Conservation (phyloP, 441 rosid species). For the Eugenia klotzschiana region DNA sequence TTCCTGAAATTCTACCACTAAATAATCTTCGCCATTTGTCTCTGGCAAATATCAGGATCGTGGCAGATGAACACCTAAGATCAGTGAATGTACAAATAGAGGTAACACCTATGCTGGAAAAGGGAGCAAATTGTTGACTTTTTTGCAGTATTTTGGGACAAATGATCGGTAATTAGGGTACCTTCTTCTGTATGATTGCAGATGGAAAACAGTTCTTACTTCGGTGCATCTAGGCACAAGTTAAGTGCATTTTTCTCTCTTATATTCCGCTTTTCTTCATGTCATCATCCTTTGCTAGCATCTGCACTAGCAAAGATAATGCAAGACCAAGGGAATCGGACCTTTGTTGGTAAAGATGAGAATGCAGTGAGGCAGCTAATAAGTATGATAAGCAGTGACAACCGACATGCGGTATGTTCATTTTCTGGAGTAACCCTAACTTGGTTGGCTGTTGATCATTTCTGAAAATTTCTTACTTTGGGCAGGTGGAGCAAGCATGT, state of each 20-base stretch:
- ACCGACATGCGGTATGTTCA: constrained; percentile 71
- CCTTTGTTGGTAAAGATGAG: constrained; percentile 88
- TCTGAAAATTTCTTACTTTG: constrained; percentile 13
- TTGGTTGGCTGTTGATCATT: constrained; percentile 1
- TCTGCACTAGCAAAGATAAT: constrained; percentile 92
- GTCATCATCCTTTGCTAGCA: constrained; percentile 95
- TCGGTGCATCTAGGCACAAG: constrained; percentile 87
- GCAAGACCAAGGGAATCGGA: constrained; percentile 87
- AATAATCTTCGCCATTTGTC: constrained; percentile 83
- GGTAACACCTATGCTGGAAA: constrained; percentile 26
- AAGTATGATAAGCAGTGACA: constrained; percentile 95
- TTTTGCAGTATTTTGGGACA: background rate
- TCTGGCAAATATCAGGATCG: constrained; percentile 81
- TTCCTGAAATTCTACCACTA: constrained; percentile 87
- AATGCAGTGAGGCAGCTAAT: constrained; percentile 96
- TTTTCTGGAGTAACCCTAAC: constrained; percentile 1
- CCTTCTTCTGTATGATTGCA: constrained; percentile 20
- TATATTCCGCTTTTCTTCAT: constrained; percentile 91
- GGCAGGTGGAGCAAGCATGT: constrained; percentile 93
- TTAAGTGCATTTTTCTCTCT: constrained; percentile 96
- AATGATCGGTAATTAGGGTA: background rate
- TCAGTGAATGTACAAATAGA: constrained; percentile 81
- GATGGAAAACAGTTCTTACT: constrained; percentile 89
- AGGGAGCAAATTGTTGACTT: constrained; percentile 1
- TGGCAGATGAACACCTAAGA: constrained; percentile 83